Evolutionary conservation across 73 alveolate species (phyloP).

Genomic region (Tetrahymena malaccensis): DNA sequence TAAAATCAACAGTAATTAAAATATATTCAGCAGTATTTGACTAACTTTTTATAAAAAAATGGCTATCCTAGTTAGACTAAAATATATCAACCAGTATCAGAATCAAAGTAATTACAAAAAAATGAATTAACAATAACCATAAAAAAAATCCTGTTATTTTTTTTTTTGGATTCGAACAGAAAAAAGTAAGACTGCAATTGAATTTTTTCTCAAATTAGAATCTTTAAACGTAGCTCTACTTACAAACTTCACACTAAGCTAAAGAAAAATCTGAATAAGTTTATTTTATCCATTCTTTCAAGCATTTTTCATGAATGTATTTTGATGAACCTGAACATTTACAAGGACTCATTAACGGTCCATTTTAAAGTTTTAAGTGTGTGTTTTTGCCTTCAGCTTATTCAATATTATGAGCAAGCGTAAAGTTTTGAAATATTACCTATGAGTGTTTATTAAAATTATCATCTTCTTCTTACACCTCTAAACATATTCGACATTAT

Average conservation of each 20-base stretch:
- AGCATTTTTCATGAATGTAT: conserved; percentile 27
- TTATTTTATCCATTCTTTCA: conserved; percentile 27
- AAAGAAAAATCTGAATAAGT: not conserved
- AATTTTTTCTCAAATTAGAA: not conserved
- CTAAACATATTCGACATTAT: not conserved
- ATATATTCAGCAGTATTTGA: not conserved
- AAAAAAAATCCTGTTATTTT: not conserved
- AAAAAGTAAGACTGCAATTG: not conserved
- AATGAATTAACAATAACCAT: not conserved
- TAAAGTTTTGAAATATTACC: not conserved
- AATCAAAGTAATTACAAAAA: not conserved
- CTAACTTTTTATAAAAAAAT: not conserved
- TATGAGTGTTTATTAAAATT: not conserved
- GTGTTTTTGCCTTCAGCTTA: not conserved
- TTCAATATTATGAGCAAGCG: not conserved
- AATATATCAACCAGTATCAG: not conserved
- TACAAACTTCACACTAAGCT: not conserved
- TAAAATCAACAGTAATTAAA: not conserved
- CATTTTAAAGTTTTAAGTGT: not conserved
- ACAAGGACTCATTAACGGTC: conserved; percentile 29
- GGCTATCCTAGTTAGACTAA: not conserved
- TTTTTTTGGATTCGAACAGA: not conserved
- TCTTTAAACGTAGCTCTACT: not conserved
- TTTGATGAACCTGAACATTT: conserved; percentile 21
- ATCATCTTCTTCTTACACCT: not conserved